Percentiles rank a stretch among this genome's conserved stretches.
Conservation (phyloP, 2,329 filamentous ascomycete genomes). For the Aspergillus eucalypticola region DNA sequence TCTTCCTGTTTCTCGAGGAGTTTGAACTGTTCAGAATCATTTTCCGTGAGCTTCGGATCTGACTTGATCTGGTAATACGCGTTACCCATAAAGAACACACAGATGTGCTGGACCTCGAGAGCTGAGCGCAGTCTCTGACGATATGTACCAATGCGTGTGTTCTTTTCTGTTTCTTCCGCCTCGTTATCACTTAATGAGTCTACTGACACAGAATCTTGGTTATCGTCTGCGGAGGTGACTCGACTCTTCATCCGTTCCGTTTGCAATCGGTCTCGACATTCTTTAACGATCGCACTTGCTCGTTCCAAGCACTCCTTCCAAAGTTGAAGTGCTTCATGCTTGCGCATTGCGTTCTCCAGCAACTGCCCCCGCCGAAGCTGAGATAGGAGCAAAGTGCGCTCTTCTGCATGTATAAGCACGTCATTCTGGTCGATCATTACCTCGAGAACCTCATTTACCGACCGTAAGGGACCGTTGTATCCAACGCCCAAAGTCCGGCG, state of each 20-base stretch:
- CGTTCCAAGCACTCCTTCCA: conserved; percentile 64
- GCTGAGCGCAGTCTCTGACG: conserved; percentile 69
- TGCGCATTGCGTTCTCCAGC: conserved; percentile 70
- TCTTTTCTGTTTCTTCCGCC: conserved; percentile 42
- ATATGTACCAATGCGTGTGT: conserved; percentile 56
- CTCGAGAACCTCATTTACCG: conserved; percentile 81
- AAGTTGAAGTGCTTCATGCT: conserved; percentile 66
- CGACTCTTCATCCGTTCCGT: conserved; percentile 42
- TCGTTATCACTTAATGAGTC: conserved; percentile 37
- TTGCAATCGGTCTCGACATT: conserved; percentile 64
- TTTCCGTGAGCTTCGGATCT: conserved; percentile 62
- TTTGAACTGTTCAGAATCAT: conserved; percentile 67
- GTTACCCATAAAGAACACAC: conserved; percentile 81
- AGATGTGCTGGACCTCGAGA: conserved; percentile 78
- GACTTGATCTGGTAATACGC: conserved; percentile 81
- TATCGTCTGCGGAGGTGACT: conserved; percentile 24
- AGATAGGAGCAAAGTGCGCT: conserved; percentile 64
- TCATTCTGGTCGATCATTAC: conserved; percentile 90
- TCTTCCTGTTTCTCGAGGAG: conserved; percentile 69
- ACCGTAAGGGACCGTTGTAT: conserved; percentile 66
- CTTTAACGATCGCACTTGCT: conserved; percentile 52
- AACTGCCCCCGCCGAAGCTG: conserved; percentile 74
- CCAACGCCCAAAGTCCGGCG: conserved; percentile 64
- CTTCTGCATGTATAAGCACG: conserved; percentile 63
- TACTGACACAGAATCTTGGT: conserved; percentile 19